These are phyloP conservation scores for Plasmodium sp. DNA, from an alignment of 169 alveolate genomes.

Conservation along the genomic window DNA sequence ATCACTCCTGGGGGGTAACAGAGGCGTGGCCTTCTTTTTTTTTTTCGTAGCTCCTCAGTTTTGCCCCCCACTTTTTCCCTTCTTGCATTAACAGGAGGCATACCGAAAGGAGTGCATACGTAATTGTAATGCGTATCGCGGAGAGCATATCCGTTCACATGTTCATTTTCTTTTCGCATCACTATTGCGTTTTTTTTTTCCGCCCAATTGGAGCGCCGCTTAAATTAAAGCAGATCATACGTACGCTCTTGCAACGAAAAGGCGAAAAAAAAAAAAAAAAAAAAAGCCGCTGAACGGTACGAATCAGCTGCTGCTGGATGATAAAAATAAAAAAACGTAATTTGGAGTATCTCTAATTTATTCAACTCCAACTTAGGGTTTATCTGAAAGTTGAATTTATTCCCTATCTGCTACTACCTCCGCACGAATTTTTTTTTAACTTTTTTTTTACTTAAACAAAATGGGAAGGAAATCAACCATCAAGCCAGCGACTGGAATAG, in stretches of 20 bases:
- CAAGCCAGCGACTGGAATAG: constrained; percentile 70
- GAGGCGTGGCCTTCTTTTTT: background rate
- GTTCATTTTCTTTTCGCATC: background rate
- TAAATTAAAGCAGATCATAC: background rate
- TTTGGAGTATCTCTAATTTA: background rate
- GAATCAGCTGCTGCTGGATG: background rate
- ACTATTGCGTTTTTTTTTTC: background rate
- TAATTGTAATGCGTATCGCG: background rate
- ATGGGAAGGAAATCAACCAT: constrained; percentile 72
- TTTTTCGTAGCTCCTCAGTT: background rate
- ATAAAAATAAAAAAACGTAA: background rate
- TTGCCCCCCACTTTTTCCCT: background rate
- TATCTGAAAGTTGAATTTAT: background rate
- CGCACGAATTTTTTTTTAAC: background rate
- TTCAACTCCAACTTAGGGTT: background rate
- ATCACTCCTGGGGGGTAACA: background rate
- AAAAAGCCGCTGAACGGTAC: background rate
- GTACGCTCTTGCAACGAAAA: background rate
- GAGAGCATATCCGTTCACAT: background rate
- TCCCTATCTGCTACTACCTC: background rate
- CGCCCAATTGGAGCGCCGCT: background rate
- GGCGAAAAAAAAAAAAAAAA: background rate
- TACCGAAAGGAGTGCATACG: background rate
- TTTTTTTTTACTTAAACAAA: constrained; percentile 5
- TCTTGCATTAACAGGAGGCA: background rate